Conservation (phyloP, 2,329 filamentous ascomycete species). For the Paecilomyces sp. region DNA sequence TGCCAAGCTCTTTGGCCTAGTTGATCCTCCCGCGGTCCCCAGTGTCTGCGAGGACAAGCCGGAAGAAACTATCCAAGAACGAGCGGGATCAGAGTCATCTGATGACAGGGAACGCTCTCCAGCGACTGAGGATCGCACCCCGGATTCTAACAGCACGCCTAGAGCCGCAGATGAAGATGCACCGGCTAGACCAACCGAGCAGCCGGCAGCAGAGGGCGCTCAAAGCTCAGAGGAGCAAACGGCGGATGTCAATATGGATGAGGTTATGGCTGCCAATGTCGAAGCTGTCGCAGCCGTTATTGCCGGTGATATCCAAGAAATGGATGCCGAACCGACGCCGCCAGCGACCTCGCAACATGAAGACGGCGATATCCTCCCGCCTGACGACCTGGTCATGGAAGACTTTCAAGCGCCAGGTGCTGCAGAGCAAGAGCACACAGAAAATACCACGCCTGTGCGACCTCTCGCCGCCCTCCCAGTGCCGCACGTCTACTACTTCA, state of each 20-base stretch:
- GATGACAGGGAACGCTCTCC: slow-evolving; percentile 12
- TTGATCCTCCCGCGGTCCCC: slow-evolving; percentile 19
- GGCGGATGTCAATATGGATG: slow-evolving; percentile 4
- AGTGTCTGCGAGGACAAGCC: slow-evolving; percentile 19
- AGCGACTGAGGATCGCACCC: slow-evolving; percentile 3
- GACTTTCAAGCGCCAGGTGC: slow-evolving; percentile 3
- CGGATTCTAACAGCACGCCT: background rate
- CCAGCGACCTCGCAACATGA: slow-evolving; percentile 5
- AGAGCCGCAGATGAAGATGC: background rate
- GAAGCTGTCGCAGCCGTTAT: slow-evolving; percentile 22
- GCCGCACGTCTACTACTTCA: slow-evolving; percentile 39
- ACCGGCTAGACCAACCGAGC: background rate
- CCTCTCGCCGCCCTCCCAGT: slow-evolving; percentile 18
- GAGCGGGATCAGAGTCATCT: slow-evolving; percentile 14
- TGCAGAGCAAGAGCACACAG: background rate
- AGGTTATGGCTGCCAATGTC: slow-evolving; percentile 14
- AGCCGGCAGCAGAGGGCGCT: background rate
- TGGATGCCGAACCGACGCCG: slow-evolving; percentile 10
- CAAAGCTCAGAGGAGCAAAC: background rate
- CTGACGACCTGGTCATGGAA: slow-evolving; percentile 8
- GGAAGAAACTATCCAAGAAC: slow-evolving; percentile 23
- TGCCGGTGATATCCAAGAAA: slow-evolving; percentile 18
- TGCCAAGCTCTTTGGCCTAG: slow-evolving; percentile 28
- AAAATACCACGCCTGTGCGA: slow-evolving; percentile 5
- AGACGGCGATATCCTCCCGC: slow-evolving; percentile 5